Evolutionary conservation across 768 basidiomycete species (phyloP), one percentile per base, ranked within the genome.

Genomic region (Podaxis carcinomalis): DNA sequence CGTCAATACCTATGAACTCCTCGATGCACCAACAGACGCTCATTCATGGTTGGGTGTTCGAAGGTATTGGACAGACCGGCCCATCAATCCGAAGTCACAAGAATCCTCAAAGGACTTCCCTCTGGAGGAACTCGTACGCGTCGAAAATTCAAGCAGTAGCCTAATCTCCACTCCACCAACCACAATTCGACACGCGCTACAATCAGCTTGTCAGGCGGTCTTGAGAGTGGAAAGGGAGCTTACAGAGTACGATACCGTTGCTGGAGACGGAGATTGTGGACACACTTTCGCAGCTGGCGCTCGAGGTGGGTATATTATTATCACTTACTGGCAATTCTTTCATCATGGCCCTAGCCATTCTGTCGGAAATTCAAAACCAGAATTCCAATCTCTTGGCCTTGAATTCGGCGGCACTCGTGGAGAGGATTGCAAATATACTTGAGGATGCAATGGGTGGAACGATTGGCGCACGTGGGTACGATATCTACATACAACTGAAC

Each of bases 261-360:
- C 82, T 6, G 85, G 86, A 27, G 86, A 88, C 69, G 86, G 85
- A 5, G 85, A 87, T 67, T 85, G 84, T 51, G 85, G 86, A 7
- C 72, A 80, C 40, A 86, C 84, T 5, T 83, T 86, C 62, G 75
- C 80, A 7, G 72, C 78, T 2, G 85, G 86, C 9, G 77, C 77
- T 5, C 69, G 62, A 70, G 75, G 73, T 75, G 53, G 9, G 46
- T 35, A 9, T 49, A 27, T 28, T 19, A 9, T 16, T 5, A 7
- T 23, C 21, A n/a, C 47, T 11, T 5, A 7, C 21, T 36, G 28
- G 2, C 21, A n/a, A 19, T 10, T 19, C 1, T 7, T 27, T 42
- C 9, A 28, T 4, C 5, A 9, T 5, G 35, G 19, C 19, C 40
- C 1, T n/a, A 59, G 57, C 37, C 14, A 11, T 59, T 5, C 35